Percentiles rank a stretch among this genome's conserved stretches.
Evolutionary conservation across 441 rosid species (phyloP).

Genomic region (Populus hybrid): DNA sequence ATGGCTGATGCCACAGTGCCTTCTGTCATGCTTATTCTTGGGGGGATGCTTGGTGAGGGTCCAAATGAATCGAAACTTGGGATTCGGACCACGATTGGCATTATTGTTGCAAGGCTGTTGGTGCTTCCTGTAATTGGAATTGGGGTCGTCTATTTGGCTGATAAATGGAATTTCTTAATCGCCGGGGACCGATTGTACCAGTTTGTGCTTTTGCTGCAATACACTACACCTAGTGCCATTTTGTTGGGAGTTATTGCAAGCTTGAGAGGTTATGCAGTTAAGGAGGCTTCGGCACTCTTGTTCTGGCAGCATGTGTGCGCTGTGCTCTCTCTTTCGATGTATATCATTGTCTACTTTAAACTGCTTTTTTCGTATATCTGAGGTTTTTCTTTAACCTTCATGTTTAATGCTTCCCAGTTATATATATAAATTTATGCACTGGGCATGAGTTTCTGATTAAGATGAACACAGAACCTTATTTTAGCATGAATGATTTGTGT

Average conservation of each 20-base stretch:
- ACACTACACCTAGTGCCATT: constrained; percentile 89
- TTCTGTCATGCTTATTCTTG: constrained; percentile 90
- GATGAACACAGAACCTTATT: background rate
- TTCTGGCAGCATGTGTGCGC: constrained; percentile 92
- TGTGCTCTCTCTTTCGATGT: constrained; percentile 67
- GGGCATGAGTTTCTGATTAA: background rate
- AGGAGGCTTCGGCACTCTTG: constrained; percentile 79
- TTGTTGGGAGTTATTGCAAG: constrained; percentile 92
- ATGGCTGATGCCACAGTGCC: constrained; percentile 87
- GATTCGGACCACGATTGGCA: constrained; percentile 67
- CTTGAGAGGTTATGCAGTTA: constrained; percentile 84
- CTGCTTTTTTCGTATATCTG: constrained; percentile 20
- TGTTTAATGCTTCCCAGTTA: background rate
- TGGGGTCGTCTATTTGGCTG: constrained; percentile 59
- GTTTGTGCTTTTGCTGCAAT: constrained; percentile 80
- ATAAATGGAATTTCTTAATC: constrained; percentile 49
- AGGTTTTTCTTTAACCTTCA: background rate
- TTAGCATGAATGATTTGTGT: background rate
- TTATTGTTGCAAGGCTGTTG: constrained; percentile 70
- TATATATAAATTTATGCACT: background rate
- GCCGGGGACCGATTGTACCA: constrained; percentile 60
- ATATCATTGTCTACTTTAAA: constrained; percentile 38
- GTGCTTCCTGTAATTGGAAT: constrained; percentile 83
- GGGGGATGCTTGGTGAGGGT: constrained; percentile 92
- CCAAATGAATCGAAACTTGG: constrained; percentile 83